These are phyloP conservation scores for Boletellus ananiceps DNA, from an alignment of 768 basidiomycete genomes.

Conservation along the genomic window DNA sequence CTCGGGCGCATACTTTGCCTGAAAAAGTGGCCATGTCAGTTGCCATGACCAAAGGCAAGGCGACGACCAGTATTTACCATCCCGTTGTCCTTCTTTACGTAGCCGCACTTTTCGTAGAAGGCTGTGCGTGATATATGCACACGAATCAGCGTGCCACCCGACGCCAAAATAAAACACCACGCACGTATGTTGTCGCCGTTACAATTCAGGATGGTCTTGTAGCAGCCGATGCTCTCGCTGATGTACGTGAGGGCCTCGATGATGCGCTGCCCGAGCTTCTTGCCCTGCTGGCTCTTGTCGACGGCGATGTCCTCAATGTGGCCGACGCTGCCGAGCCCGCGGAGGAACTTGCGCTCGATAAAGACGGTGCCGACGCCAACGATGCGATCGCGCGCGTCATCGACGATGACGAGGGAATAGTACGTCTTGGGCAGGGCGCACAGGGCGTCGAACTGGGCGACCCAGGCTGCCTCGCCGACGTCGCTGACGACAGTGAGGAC, in stretches of 20 bases:
- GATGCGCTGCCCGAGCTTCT: constrained; percentile 82
- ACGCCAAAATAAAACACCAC: constrained; percentile 31
- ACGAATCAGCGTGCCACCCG: constrained; percentile 9
- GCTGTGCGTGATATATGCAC: constrained; percentile 43
- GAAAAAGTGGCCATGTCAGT: constrained; percentile 3
- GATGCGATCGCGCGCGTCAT: constrained; percentile 68
- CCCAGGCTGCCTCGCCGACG: constrained; percentile 64
- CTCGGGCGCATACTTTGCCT: constrained; percentile 60
- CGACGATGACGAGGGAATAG: constrained; percentile 80
- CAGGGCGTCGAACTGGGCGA: constrained; percentile 59
- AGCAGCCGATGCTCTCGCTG: constrained; percentile 75
- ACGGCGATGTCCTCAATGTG: constrained; percentile 99
- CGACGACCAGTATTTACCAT: constrained; percentile 54
- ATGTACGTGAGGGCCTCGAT: constrained; percentile 84
- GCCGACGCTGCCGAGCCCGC: constrained; percentile 80
- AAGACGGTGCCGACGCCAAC: constrained; percentile 82
- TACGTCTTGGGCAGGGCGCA: constrained; percentile 61
- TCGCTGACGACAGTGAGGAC: constrained; percentile 69
- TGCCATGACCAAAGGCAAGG: background rate
- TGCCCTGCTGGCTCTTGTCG: constrained; percentile 81
- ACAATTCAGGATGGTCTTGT: constrained; percentile 98
- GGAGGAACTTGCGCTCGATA: constrained; percentile 92
- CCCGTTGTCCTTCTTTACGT: constrained; percentile 83
- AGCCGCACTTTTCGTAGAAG: constrained; percentile 98
- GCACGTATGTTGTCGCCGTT: constrained; percentile 85